Conservation (phyloP, 768 basidiomycete genomes). For the Rhizopogon vulgaris region DNA sequence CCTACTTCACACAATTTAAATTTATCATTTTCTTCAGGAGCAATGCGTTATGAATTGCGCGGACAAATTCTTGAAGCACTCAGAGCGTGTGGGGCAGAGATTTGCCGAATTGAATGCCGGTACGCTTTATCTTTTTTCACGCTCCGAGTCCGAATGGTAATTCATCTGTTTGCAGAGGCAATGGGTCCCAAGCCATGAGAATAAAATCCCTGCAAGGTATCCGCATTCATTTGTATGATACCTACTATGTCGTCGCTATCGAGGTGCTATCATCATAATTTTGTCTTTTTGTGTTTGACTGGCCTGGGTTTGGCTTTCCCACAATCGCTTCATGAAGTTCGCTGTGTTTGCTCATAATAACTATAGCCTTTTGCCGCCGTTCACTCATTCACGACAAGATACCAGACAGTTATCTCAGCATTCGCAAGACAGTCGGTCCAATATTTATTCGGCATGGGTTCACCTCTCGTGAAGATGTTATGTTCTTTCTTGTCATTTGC, state of each 20-base stretch:
- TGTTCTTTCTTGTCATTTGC: conserved; percentile 2
- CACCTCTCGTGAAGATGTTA: not conserved
- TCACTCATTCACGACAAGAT: not conserved
- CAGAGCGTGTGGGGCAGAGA: conserved; percentile 85
- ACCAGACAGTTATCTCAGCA: not conserved
- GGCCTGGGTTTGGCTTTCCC: not conserved
- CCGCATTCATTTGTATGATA: conserved; percentile 2
- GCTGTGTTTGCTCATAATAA: not conserved
- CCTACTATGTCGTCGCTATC: conserved; percentile 5
- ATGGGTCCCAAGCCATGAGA: conserved; percentile 26
- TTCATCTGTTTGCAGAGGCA: conserved; percentile 20
- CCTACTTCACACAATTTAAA: not conserved
- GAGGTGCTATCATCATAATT: conserved; percentile 7
- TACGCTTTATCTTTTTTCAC: conserved; percentile 30
- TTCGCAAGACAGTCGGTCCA: not conserved
- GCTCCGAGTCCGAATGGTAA: not conserved
- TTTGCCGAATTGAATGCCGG: conserved; percentile 93
- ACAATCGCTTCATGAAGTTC: not conserved
- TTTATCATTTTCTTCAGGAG: conserved; percentile 46
- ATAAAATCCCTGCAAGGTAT: not conserved
- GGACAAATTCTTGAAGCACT: conserved; percentile 97
- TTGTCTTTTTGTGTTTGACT: not conserved
- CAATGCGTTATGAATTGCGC: conserved; percentile 89
- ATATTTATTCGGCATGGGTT: conserved; percentile 3
- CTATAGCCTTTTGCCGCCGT: not conserved